Base-by-base conservation (phyloP, 495 filamentous ascomycete genomes). In the Daldinia decipiens region DNA sequence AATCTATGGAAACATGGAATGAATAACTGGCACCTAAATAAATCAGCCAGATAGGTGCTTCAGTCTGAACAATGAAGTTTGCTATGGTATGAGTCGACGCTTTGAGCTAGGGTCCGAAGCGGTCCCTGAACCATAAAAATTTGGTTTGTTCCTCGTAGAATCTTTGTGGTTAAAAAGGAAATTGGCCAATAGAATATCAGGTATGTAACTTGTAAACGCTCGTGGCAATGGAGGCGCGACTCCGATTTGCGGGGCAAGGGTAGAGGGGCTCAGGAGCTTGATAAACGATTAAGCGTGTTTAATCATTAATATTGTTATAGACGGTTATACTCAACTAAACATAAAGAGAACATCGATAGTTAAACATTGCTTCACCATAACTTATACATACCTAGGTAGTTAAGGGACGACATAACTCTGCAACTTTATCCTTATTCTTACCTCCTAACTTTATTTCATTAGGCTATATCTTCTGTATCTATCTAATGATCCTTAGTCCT, bases 41-140 rank as follows among this genome's bases (percentile, higher is more conserved):
- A 36, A 36, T 36, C 12, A 13, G 13, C 12, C 9, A 39, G 31
- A 21, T 17, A 69, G 47, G 26, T 50, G 62, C 57, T 65, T 65
- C 15, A 29, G 21, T 34, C 4, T 36, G 38, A 50, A 72, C 69
- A 72, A 72, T 72, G 69, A 72, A 72, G 68, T 67, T 60, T 63
- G 27, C 17, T 40, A 43, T 34, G 15, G 45, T 57, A 62, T 67
- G 69, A 64, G 64, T 72, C 69, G 64, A 71, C 55, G 26, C 69
- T 68, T 72, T 72, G 64, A 72, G 55, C 59, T 54, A 65, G 47
- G 55, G 69, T 72, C 69, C 69, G 69, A 72, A 60, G 69, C 69
- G 54, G 64, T 60, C 43, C n/a, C 32, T 59, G 52, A 40, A 11
- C 26, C 45, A 61, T 62, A 67, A 54, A 51, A 38, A 54, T 71